Base-by-base conservation (phyloP, 2,329 filamentous ascomycete genomes). In the Xylariaceae sp. region DNA sequence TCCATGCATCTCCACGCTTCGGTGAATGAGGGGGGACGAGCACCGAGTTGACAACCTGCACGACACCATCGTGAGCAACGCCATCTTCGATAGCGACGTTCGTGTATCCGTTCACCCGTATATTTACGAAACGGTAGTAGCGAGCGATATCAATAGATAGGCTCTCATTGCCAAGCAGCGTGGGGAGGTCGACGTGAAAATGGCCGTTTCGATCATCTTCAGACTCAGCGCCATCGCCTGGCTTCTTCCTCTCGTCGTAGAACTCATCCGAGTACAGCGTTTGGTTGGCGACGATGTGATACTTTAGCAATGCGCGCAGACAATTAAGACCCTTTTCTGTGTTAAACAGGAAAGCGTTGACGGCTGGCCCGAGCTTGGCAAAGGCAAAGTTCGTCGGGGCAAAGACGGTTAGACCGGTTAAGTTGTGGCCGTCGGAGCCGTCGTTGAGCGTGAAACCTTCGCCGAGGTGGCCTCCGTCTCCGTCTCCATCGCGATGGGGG, bases 271-370 rank as follows among this genome's bases (percentile, higher is more conserved):
- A 89, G 76, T 96, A 96, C 31, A 70, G 60, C 7, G 68, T 70
- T 64, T 69, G 63, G 60, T 70, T 69, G 49, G 45, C 64, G 5
- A 70, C 67, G 56, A 65, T 45, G 62, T 70, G 68, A 61, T 70
- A 70, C 54, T 64, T 59, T 41, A 70, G 76, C 45, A 96, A 74
- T 0, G 89, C 89, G 61, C 81, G 83, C 19, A 96, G 80, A 68
- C 89, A 95, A 69, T 85, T 85, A 60, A 80, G 75, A 1, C 91
- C 91, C 50, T 78, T 80, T 31, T 81, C 76, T 55, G 86, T 88
- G 70, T 80, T 80, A 78, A 96, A 96, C 3, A 96, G 77, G 78
- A 95, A 96, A 27, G 85, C 88, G 67, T 92, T 95, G 64, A 86
- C 81, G 53, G 70, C 76, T 1, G 81, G 79, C 0, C 90, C 89